phyloP scores from a whole-genome alignment of 2,329 filamentous ascomycete species.

The Pseudogymnoascus sp. region DNA sequence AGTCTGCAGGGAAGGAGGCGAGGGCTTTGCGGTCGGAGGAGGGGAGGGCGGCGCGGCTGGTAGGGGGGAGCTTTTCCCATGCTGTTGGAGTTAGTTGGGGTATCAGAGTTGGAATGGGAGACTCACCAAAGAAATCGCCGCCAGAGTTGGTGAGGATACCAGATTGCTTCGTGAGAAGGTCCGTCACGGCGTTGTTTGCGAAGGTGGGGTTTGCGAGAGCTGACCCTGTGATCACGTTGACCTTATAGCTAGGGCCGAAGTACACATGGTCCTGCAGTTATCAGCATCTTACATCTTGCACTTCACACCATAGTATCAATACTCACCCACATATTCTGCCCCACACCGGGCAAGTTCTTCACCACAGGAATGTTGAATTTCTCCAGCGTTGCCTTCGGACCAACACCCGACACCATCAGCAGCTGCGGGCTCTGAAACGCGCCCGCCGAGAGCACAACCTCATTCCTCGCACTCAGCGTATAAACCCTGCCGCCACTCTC shows the following conservation, averaged over 20 bases:
- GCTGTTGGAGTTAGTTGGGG: not conserved
- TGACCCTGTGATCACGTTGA: not conserved
- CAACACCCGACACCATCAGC: conserved; percentile 1
- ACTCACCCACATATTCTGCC: conserved; percentile 51
- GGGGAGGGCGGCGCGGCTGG: not conserved
- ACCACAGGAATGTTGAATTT: conserved; percentile 30
- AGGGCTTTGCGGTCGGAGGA: not conserved
- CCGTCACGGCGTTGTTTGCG: conserved; percentile 8
- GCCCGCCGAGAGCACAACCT: not conserved
- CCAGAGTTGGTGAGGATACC: not conserved
- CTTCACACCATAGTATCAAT: conserved; percentile 35
- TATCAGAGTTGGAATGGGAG: not conserved
- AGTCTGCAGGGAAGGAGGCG: conserved; percentile 3
- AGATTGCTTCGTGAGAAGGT: conserved; percentile 2
- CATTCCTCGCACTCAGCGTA: not conserved
- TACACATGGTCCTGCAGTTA: not conserved
- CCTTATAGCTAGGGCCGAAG: not conserved
- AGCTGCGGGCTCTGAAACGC: conserved; percentile 6
- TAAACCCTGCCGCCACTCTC: conserved; percentile 17
- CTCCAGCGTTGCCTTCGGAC: not conserved
- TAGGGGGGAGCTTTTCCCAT: conserved; percentile 6
- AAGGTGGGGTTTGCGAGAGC: not conserved
- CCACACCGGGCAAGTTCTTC: conserved; percentile 52
- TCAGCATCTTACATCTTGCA: not conserved
- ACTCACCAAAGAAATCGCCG: not conserved